Conservation (phyloP, 805 yeast genomes). For the Candida germanica region DNA sequence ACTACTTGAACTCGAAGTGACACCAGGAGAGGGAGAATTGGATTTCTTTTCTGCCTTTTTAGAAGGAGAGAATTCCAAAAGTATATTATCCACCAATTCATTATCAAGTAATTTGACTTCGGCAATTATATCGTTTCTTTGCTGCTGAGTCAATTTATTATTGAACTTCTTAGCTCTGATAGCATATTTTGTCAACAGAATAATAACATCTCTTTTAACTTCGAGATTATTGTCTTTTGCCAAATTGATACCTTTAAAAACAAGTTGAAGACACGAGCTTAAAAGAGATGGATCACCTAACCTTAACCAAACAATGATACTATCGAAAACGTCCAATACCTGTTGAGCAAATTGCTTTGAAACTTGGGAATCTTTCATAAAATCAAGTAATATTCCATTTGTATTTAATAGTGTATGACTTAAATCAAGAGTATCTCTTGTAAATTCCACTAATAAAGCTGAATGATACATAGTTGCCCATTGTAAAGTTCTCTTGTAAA, state of each 20-base stretch:
- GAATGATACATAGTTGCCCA: constrained; percentile 73
- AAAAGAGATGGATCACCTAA: constrained; percentile 75
- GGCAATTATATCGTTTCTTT: constrained; percentile 58
- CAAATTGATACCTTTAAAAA: constrained; percentile 61
- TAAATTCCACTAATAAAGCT: constrained; percentile 66
- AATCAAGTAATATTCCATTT: constrained; percentile 24
- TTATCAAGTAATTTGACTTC: constrained; percentile 57
- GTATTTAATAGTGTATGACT: constrained; percentile 68
- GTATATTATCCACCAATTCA: constrained; percentile 50
- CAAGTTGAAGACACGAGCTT: constrained; percentile 68
- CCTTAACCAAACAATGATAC: constrained; percentile 77
- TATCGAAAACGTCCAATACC: constrained; percentile 58
- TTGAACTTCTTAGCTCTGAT: constrained; percentile 63
- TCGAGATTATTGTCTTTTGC: constrained; percentile 52
- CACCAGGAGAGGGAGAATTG: background rate
- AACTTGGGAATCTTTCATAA: constrained; percentile 6
- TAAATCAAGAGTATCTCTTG: constrained; percentile 81
- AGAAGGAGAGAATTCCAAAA: constrained; percentile 25
- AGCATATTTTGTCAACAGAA: constrained; percentile 60
- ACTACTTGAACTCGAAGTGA: background rate
- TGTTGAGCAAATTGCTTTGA: constrained; percentile 21
- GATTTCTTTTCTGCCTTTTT: background rate
- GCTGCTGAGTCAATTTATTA: constrained; percentile 66
- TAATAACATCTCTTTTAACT: constrained; percentile 52
- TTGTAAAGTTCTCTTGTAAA: constrained; percentile 60